Conservation (phyloP, 2,329 filamentous ascomycete species). For the Xylariaceae sp. region DNA sequence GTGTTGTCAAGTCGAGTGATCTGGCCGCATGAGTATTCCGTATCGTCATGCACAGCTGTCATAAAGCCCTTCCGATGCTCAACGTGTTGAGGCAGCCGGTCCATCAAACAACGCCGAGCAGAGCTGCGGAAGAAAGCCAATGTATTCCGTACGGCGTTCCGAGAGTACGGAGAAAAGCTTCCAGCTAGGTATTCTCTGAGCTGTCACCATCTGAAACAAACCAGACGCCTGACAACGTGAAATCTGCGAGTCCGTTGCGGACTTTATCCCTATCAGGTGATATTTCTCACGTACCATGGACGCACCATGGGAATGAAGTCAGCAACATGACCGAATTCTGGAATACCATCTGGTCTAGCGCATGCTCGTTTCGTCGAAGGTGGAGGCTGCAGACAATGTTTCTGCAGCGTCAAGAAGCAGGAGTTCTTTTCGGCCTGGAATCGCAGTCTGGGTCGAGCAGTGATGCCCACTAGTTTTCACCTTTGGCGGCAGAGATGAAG, state of each 20-base stretch:
- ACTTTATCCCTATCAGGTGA: neutral
- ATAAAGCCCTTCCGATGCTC: too few relatives aligned
- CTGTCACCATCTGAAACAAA: neutral
- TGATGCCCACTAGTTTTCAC: too few relatives aligned
- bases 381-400: neutral
- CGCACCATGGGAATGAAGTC: slow-evolving; percentile 28
- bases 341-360: neutral
- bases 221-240: neutral
- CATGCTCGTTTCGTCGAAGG: neutral
- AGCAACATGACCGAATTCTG: slow-evolving; percentile 24
- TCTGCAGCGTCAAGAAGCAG: neutral
- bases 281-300: neutral
- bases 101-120: too few relatives aligned
- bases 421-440: too few relatives aligned
- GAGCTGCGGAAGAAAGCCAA: too few relatives aligned
- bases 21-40: neutral
- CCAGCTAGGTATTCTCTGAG: neutral
- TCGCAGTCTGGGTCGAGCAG: too few relatives aligned
- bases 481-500: slow-evolving; percentile 35
- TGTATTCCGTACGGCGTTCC: neutral
- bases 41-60: neutral
- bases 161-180: neutral
- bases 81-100: too few relatives aligned
- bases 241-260: neutral
- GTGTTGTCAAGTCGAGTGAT: neutral